Evolutionary conservation across 306 rosid species (phyloP).

Genomic region (Canavalia ensiformis): DNA sequence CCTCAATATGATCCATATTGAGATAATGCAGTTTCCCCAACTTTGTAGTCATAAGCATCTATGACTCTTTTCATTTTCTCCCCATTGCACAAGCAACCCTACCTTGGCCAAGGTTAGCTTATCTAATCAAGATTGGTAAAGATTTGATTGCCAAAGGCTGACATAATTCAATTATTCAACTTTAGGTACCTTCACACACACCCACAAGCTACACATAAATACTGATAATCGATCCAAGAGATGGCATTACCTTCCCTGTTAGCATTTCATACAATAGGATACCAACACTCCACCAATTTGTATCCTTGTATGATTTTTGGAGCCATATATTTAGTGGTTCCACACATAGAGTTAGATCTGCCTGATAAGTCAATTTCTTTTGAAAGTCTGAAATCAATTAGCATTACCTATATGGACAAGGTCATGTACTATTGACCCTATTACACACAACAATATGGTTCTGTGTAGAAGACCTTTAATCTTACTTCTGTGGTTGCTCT

Average conservation of each 20-base stretch:
- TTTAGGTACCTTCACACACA: no score
- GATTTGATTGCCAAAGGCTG: background rate
- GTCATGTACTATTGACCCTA: no score
- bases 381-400: constrained; percentile 94
- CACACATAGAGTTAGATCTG: constrained; percentile 95
- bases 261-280: constrained; percentile 94
- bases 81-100: constrained; percentile 26
- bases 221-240: constrained; percentile 11
- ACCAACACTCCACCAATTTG: constrained; percentile 99
- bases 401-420: constrained; percentile 70
- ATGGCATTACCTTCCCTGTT: constrained; percentile 78
- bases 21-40: constrained; percentile 1
- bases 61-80: constrained; percentile 20
- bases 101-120: background rate
- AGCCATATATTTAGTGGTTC: constrained; percentile 96
- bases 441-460: constrained; percentile 51
- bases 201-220: background rate
- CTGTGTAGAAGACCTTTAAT: constrained; percentile 54
- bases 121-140: background rate
- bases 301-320: constrained; percentile 93
- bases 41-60: background rate
- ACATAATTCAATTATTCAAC: background rate
- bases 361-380: constrained; percentile 87
- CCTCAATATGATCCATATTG: constrained; percentile 12
- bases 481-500: constrained; percentile 54